phyloP scores from a whole-genome alignment of 495 filamentous ascomycete genomes.

The Penicillium paradoxum region DNA sequence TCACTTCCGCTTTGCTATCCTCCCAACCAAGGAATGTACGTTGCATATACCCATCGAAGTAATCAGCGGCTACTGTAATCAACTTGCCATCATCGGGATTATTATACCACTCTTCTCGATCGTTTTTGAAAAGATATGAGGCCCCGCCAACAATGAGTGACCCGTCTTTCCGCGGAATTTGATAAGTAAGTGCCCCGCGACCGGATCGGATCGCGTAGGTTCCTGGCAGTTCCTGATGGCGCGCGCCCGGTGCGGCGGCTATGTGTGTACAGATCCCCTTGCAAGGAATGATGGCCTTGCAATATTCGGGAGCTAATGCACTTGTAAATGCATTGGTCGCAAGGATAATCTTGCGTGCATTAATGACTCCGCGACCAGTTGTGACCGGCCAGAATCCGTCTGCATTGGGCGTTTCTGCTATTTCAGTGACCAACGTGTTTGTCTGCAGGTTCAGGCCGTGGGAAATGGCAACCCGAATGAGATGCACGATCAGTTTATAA shows the following conservation, averaged over 20 bases:
- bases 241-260: constrained; percentile 48
- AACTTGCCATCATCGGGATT: constrained; percentile 48
- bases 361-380: constrained; percentile 52
- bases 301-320: constrained; percentile 50
- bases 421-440: constrained; percentile 47
- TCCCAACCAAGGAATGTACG: constrained; percentile 44
- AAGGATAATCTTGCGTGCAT: constrained; percentile 52
- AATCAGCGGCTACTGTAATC: constrained; percentile 53
- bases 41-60: constrained; percentile 54
- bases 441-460: constrained; percentile 54
- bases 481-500: constrained; percentile 59
- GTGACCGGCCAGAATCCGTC: constrained; percentile 32
- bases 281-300: constrained; percentile 56
- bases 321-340: constrained; percentile 73
- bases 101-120: constrained; percentile 53
- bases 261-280: constrained; percentile 59
- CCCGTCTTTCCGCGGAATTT: constrained; percentile 65
- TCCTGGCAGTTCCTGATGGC: constrained; percentile 20
- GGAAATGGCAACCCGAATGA: constrained; percentile 40
- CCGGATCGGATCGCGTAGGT: constrained; percentile 25
- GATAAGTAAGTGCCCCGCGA: constrained; percentile 42
- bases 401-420: constrained; percentile 18
- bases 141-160: constrained; percentile 66
- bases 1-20: constrained; percentile 35
- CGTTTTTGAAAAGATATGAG: constrained; percentile 42